Percentiles rank a stretch among this genome's conserved stretches.
These are phyloP conservation scores for Chimonanthus salicifolius DNA, from an alignment of 164 flowering plant genomes.

Conservation along the genomic window DNA sequence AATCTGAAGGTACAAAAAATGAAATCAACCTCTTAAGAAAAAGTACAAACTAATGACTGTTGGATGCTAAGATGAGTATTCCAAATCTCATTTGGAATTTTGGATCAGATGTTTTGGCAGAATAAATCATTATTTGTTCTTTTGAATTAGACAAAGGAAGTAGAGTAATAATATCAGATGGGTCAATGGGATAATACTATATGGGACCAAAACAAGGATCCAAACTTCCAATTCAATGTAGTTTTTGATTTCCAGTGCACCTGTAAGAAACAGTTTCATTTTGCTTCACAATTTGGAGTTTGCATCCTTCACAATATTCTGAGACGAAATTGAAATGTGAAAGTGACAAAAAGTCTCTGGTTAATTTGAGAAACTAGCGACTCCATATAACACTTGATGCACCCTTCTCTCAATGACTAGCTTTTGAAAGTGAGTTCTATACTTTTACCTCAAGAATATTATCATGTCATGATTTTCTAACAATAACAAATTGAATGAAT, in stretches of 20 bases:
- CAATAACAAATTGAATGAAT: not conserved
- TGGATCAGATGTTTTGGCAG: not conserved
- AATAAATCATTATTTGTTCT: not conserved
- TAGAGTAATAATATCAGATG: not conserved
- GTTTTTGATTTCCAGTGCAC: not conserved
- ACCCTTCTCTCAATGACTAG: too few relatives aligned
- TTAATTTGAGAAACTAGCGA: too few relatives aligned
- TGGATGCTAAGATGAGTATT: not conserved
- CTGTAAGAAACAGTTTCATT: too few relatives aligned
- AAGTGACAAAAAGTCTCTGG: too few relatives aligned
- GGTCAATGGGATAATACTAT: too few relatives aligned
- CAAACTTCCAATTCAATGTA: not conserved
- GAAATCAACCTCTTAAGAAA: not conserved
- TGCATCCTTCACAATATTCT: not conserved
- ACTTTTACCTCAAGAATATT: too few relatives aligned
- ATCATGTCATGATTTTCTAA: too few relatives aligned
- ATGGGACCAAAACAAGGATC: not conserved
- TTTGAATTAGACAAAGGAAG: not conserved
- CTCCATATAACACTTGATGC: too few relatives aligned
- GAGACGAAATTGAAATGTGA: not conserved
- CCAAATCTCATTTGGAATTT: not conserved
- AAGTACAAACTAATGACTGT: not conserved
- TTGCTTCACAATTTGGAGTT: not conserved
- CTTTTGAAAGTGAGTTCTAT: too few relatives aligned
- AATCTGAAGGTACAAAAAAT: constrained; percentile 40